Evolutionary conservation across 257 asterid genomes (phyloP).

Genomic region (Nicotiana noctiflora): DNA sequence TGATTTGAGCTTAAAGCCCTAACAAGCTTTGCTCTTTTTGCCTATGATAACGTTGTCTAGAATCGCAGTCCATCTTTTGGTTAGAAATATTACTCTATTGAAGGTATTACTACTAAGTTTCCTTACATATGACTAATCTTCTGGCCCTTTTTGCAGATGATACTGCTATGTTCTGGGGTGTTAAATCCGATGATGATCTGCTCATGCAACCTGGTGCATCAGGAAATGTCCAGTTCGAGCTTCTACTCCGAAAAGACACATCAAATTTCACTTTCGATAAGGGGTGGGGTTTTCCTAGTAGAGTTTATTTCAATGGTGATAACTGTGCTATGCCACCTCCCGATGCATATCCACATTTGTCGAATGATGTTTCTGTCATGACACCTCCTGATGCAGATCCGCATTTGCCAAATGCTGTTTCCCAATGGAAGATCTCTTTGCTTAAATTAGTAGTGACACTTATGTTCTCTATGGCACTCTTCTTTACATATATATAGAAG

Average conservation of each 20-base stretch:
- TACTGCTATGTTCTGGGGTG: constrained; percentile 75
- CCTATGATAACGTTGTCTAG: background rate
- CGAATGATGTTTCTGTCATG: constrained; percentile 62
- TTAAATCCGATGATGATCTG: constrained; percentile 64
- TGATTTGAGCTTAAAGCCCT: background rate
- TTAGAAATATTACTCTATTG: background rate
- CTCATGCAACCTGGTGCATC: constrained; percentile 60
- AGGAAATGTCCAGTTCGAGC: constrained; percentile 80
- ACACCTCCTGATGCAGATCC: constrained; percentile 78
- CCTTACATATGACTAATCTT: background rate
- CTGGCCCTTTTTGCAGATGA: constrained; percentile 39
- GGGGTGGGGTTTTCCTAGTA: constrained; percentile 81
- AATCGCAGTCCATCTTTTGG: background rate
- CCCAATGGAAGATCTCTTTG: constrained; percentile 29
- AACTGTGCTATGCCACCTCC: constrained; percentile 89
- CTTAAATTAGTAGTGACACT: constrained; percentile 32
- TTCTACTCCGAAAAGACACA: constrained; percentile 58
- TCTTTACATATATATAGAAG: constrained; percentile 25
- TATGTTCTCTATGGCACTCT: constrained; percentile 34
- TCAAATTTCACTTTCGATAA: constrained; percentile 63
- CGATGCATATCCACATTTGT: constrained; percentile 53
- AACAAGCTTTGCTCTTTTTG: background rate
- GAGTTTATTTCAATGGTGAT: constrained; percentile 80
- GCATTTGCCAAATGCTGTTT: constrained; percentile 51
- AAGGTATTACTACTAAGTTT: background rate